phyloP scores from a whole-genome alignment of 257 asterid species.

The Nicotiana otophora region DNA sequence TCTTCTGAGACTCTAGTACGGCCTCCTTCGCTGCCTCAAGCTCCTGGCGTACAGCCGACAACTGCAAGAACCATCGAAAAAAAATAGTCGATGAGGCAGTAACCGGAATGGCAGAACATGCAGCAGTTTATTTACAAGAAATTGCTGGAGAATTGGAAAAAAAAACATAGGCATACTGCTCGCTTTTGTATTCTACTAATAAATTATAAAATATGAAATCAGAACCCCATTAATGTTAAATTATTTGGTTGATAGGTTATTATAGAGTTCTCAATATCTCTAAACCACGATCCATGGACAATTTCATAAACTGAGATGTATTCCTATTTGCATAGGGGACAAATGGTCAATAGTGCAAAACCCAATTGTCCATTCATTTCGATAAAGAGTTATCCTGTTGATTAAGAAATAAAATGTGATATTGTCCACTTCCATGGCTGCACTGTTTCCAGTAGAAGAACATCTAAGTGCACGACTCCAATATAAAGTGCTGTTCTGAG shows the following conservation, averaged over 20 bases:
- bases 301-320: not conserved
- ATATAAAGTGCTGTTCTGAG: not conserved
- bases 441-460: not conserved
- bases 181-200: not conserved
- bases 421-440: not conserved
- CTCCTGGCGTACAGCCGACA: conserved; percentile 61
- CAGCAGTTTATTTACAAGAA: not conserved
- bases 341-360: not conserved
- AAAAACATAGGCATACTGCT: not conserved
- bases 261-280: not conserved
- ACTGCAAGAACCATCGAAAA: conserved; percentile 37
- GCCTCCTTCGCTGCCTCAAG: conserved; percentile 84
- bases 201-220: not conserved
- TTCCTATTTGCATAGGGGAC: not conserved
- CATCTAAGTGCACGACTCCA: not conserved
- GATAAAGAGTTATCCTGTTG: not conserved
- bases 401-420: not conserved
- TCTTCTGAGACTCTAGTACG: conserved; percentile 65
- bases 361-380: not conserved
- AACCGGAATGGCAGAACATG: not conserved
- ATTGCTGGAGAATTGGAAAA: not conserved
- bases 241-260: not conserved
- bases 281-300: not conserved
- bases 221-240: not conserved
- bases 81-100: not conserved